Evolutionary conservation across 192 early-diverging fungal species (phyloP).

Genomic region (Phlyctochytrium planicorne): DNA sequence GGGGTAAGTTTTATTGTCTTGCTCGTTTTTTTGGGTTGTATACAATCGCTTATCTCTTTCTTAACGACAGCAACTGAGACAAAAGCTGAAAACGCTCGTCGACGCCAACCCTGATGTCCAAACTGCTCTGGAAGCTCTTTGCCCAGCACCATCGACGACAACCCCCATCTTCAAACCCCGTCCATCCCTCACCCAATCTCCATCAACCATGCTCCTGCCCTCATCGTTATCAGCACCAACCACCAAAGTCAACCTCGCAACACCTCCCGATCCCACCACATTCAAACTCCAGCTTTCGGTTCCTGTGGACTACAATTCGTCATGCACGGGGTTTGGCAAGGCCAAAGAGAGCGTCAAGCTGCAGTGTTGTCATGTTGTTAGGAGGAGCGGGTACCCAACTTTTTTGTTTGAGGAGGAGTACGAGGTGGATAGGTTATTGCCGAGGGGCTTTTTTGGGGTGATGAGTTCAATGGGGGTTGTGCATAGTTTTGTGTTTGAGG

Average conservation of each 20-base stretch:
- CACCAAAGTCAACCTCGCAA: background rate
- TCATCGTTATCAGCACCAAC: background rate
- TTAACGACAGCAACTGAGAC: no score
- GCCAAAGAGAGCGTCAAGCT: background rate
- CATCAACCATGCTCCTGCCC: no score
- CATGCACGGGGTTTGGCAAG: background rate
- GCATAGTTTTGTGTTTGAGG: conserved; percentile 64
- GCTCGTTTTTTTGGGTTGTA: no score
- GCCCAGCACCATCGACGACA: no score
- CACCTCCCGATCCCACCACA: background rate
- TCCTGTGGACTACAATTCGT: background rate
- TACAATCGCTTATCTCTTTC: no score
- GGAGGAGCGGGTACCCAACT: conserved; percentile 8
- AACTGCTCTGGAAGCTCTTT: no score
- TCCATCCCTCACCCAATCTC: no score
- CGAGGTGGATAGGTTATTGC: conserved; percentile 14
- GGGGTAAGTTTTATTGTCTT: no score
- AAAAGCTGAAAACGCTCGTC: no score
- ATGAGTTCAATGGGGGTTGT: conserved; percentile 50
- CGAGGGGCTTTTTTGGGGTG: conserved; percentile 53
- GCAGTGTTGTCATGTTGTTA: background rate
- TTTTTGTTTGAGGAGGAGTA: conserved; percentile 21
- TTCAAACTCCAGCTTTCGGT: background rate
- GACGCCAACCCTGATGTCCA: no score
- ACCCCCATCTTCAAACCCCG: no score